phyloP scores from a whole-genome alignment of 768 basidiomycete species.

The Phanerochaete sordida region DNA sequence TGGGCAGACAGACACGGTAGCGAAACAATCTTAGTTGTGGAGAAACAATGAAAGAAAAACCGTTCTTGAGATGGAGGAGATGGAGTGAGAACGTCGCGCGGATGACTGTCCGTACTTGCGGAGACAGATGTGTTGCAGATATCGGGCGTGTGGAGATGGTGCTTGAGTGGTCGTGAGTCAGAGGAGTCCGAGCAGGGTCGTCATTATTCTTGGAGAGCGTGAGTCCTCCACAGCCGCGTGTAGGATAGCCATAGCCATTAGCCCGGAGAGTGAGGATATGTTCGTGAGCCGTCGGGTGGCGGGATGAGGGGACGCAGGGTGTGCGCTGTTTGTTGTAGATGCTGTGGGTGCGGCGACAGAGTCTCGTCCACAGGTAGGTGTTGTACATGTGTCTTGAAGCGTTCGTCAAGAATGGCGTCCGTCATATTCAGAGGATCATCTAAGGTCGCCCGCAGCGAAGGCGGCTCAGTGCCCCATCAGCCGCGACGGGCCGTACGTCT shows the following conservation, averaged over 20 bases:
- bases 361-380: too few species aligned
- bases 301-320: background rate
- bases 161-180: background rate
- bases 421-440: background rate
- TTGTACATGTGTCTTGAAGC: background rate
- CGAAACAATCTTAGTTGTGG: background rate
- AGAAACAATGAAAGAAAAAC: background rate
- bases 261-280: background rate
- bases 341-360: background rate
- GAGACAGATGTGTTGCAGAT: background rate
- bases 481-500: constrained; percentile 65
- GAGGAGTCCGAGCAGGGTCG: background rate
- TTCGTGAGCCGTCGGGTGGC: background rate
- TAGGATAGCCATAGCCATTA: background rate
- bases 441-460: background rate
- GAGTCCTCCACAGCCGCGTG: background rate
- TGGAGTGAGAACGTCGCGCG: background rate
- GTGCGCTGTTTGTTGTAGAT: background rate
- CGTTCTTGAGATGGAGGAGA: background rate
- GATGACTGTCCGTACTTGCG: background rate
- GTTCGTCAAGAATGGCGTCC: background rate
- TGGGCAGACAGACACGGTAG: background rate
- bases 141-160: background rate
- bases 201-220: background rate
- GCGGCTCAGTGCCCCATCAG: constrained; percentile 29